Conservation (phyloP, 1,139 yeast species). For the Zhuliangozyma parablackwelliae region DNA sequence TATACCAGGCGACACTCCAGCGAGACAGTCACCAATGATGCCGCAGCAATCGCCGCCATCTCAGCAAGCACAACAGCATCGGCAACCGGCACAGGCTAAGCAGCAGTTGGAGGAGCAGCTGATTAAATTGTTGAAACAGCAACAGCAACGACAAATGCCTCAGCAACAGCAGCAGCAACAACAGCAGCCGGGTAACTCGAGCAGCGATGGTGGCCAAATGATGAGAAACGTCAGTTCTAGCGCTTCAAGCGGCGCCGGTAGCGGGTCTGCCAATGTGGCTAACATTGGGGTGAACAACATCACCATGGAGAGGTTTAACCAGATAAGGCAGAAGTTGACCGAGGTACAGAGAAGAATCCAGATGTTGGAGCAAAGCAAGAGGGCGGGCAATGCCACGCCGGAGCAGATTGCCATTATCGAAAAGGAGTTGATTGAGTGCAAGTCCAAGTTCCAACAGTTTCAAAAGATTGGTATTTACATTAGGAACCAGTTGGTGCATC, state of each 20-base stretch:
- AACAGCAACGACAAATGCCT: constrained; percentile 5
- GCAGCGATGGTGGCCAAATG: not conserved
- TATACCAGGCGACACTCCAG: constrained; percentile 1
- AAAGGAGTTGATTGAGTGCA: constrained; percentile 33
- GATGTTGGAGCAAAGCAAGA: constrained; percentile 25
- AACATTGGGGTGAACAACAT: constrained; percentile 18
- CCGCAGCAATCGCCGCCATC: constrained; percentile 9
- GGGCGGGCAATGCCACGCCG: constrained; percentile 16
- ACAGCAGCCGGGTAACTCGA: not conserved
- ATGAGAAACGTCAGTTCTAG: constrained; percentile 6
- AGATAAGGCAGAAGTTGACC: constrained; percentile 32
- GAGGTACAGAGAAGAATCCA: constrained; percentile 44
- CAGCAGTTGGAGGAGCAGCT: constrained; percentile 5
- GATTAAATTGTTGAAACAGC: not conserved
- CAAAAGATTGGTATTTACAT: constrained; percentile 39
- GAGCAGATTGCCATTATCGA: constrained; percentile 33
- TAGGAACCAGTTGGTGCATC: constrained; percentile 37
- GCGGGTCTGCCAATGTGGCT: constrained; percentile 5
- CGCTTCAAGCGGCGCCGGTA: constrained; percentile 6
- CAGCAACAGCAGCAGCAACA: constrained; percentile 4
- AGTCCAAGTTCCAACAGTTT: constrained; percentile 33
- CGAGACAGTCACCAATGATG: constrained; percentile 9
- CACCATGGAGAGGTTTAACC: constrained; percentile 39
- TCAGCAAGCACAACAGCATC: constrained; percentile 1
- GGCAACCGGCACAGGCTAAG: constrained; percentile 6